Conservation (phyloP, 2,329 filamentous ascomycete species). For the Claviceps sp. region DNA sequence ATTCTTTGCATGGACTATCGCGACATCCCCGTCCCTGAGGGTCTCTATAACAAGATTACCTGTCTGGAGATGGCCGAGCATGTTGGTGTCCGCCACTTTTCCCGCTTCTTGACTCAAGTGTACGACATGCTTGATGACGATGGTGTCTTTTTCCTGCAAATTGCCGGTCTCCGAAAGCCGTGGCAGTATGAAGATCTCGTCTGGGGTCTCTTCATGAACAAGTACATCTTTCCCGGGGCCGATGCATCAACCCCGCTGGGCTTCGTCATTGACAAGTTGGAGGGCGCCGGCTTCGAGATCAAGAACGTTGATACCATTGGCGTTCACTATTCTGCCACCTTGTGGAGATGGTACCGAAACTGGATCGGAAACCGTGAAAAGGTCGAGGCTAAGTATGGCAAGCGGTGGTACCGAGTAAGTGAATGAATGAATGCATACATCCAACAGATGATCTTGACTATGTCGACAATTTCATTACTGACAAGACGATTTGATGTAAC, state of each 20-base stretch:
- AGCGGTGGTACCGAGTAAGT: conserved; percentile 84
- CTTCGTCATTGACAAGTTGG: conserved; percentile 72
- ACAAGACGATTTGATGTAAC: not conserved
- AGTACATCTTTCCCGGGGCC: conserved; percentile 94
- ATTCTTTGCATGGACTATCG: conserved; percentile 97
- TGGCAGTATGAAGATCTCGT: conserved; percentile 98
- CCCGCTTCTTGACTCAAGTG: conserved; percentile 69
- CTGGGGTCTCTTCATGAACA: conserved; percentile 99
- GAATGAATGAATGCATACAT: not conserved
- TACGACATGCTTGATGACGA: conserved; percentile 95
- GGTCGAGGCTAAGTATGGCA: conserved; percentile 88
- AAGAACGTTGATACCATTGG: conserved; percentile 88
- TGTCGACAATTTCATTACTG: not conserved
- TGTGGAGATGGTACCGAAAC: conserved; percentile 98
- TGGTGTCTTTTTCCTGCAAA: conserved; percentile 90
- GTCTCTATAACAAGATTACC: conserved; percentile 78
- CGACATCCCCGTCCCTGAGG: conserved; percentile 66
- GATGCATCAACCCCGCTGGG: conserved; percentile 90
- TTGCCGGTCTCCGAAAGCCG: conserved; percentile 80
- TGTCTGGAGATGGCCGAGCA: conserved; percentile 98
- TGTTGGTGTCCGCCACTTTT: conserved; percentile 84
- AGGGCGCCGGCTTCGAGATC: conserved; percentile 59
- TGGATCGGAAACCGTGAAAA: conserved; percentile 92
- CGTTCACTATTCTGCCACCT: conserved; percentile 89
- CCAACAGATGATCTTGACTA: not conserved